Evolutionary conservation across 2,329 filamentous ascomycete species (phyloP).

Genomic region (Talaromyces sp.): DNA sequence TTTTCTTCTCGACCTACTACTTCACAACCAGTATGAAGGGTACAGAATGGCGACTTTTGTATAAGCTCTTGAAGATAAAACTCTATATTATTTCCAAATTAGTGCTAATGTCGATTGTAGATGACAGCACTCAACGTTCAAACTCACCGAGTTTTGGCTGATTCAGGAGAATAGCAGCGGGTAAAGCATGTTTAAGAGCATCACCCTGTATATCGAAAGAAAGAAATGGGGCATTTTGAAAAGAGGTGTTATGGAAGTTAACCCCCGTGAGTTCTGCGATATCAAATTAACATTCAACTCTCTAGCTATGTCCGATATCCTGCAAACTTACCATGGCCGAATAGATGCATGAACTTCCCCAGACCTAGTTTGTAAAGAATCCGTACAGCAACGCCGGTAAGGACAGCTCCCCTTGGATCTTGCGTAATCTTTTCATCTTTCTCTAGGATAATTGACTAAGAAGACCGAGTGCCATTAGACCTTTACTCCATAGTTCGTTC

Average conservation of each 20-base stretch:
- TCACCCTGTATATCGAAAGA: not conserved
- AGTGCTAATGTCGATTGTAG: no score
- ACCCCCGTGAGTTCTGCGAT: not conserved
- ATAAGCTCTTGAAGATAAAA: not conserved
- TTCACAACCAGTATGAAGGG: constrained; percentile 10
- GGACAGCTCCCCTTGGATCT: not conserved
- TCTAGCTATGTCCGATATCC: not conserved
- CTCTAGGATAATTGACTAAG: not conserved
- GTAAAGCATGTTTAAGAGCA: constrained; percentile 2
- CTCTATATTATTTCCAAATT: not conserved
- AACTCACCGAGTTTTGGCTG: constrained; percentile 15
- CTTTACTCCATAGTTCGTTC: not conserved
- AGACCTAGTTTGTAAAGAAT: not conserved
- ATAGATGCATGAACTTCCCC: not conserved
- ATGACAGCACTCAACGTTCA: no score
- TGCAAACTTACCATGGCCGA: not conserved
- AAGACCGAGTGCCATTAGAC: no score
- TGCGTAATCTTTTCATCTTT: constrained; percentile 1
- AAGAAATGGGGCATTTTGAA: not conserved
- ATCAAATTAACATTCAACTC: not conserved
- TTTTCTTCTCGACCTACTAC: constrained; percentile 6
- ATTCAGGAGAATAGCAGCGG: constrained; percentile 6
- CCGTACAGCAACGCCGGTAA: not conserved
- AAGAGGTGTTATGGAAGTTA: not conserved
- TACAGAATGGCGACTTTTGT: constrained; percentile 7